Evolutionary conservation across 208 protist genomes (phyloP).

Genomic region (Leishmania lainsoni): DNA sequence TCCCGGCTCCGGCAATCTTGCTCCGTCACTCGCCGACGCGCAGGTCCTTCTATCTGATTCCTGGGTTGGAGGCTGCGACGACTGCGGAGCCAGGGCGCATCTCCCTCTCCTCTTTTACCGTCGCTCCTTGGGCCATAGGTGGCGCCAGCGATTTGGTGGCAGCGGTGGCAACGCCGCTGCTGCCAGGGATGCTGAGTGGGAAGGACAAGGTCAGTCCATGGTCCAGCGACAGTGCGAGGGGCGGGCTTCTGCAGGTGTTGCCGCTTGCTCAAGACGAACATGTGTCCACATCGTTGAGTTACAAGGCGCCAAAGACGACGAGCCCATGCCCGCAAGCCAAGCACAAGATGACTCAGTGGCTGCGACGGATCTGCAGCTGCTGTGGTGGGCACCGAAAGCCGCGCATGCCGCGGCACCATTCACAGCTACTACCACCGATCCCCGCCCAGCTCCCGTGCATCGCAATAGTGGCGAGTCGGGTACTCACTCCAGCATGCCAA

Average conservation of each 20-base stretch:
- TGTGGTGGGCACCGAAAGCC: not conserved
- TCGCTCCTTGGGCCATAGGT: not conserved
- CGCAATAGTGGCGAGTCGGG: not conserved
- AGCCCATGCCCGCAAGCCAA: not conserved
- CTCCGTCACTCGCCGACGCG: not conserved
- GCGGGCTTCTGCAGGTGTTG: not conserved
- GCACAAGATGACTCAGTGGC: not conserved
- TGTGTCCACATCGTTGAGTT: not conserved
- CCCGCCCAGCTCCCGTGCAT: not conserved
- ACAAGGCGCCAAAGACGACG: not conserved
- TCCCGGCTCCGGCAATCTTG: not conserved
- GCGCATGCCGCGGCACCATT: not conserved
- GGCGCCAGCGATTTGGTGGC: not conserved
- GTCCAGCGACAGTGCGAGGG: not conserved
- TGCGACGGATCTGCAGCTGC: not conserved
- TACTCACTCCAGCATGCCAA: not conserved
- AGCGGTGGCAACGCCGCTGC: not conserved
- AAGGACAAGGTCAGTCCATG: not conserved
- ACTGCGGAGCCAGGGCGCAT: not conserved
- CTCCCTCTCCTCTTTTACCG: not conserved
- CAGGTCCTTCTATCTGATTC: not conserved
- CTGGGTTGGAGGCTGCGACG: not conserved
- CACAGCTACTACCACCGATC: not conserved
- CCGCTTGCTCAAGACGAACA: constrained; percentile 9
- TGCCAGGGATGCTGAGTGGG: not conserved